Base-by-base conservation (phyloP, 805 yeast genomes). In the Candida yuanshanica region DNA sequence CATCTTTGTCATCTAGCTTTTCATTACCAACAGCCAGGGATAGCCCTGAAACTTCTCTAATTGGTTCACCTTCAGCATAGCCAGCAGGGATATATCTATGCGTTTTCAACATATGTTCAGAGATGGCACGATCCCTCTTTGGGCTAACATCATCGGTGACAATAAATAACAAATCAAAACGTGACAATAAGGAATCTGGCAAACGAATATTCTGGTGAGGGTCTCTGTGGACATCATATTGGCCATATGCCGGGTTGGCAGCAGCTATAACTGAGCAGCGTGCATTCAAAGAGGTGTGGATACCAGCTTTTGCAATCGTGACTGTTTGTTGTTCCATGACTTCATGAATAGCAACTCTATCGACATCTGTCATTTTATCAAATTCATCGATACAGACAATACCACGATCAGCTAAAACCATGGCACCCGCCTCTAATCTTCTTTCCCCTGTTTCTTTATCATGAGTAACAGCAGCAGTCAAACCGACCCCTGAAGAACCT, bases 321-420 rank as follows among this genome's bases (percentile, higher is more conserved):
- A 91, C 96, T 0, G 99, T 93, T 64, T 93, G 99, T 67, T 93
- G 99, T 69, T 93, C 99, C 99, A 93, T 93, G 37, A 93, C 99
- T 74, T 93, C 99, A 65, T 93, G 99, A 57, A 93, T 93, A 2
- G 98, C 98, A 39, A 93, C 98, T 60, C 99, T 77, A 68, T 93
- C 99, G 21, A 81, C 78, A 62, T 93, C 99, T 47, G 86, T 82
- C 99, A 93, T 93, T 65, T 93, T 93, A 68, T 91, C 99, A 59
- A 93, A 93, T 70, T 93, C 99, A 72, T 93, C 99, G 56, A 93
- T 95, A 75, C 99, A 93, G 33, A 93, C 97, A 43, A 93, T 75
- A 49, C 99, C 99, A 50, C 97, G 72, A 65, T 93, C 99, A 11
- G 98, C 99, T 48, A 93, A 70, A 29, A 93, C 99, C 97, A 93